A percentile compares a stretch with the other conserved stretches of the same genome.
Conservation (phyloP, 176 grass and related monocot genomes). For the Ampelocalamus luodianensis region DNA sequence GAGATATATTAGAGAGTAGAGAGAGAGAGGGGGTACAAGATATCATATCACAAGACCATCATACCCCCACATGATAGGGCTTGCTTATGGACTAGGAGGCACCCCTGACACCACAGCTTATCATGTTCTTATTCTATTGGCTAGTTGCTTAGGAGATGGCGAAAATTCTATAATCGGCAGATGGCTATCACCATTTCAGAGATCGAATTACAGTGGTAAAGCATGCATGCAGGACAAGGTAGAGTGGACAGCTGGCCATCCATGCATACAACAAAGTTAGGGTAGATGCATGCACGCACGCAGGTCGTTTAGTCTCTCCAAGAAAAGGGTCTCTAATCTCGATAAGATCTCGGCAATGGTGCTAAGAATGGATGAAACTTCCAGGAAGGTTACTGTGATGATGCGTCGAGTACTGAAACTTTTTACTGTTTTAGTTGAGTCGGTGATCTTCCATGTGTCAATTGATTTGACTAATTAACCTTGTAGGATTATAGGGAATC, state of each 20-base stretch:
- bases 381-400: conserved; percentile 9
- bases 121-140: conserved; percentile 2
- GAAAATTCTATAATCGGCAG: background rate
- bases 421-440: background rate
- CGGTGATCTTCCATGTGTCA: background rate
- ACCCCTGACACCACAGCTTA: conserved; percentile 21
- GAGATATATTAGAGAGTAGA: background rate
- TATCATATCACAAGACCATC: conserved; percentile 37
- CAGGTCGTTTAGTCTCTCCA: conserved; percentile 41
- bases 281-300: conserved; percentile 19
- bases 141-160: background rate
- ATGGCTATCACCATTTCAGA: background rate
- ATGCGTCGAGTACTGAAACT: background rate
- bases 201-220: conserved; percentile 9
- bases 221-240: background rate
- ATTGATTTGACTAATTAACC: background rate
- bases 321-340: conserved; percentile 18
- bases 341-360: conserved; percentile 20
- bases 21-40: background rate
- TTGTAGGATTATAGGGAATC: too few relatives aligned
- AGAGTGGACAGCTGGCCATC: conserved; percentile 27
- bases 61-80: conserved; percentile 44
- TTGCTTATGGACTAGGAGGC: conserved; percentile 23
- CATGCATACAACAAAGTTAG: conserved; percentile 8
- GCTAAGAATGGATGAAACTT: conserved; percentile 23